Percentiles rank a stretch among this genome's conserved stretches.
Conservation (phyloP, 805 yeast species). For the Millerozyma acaciae region DNA sequence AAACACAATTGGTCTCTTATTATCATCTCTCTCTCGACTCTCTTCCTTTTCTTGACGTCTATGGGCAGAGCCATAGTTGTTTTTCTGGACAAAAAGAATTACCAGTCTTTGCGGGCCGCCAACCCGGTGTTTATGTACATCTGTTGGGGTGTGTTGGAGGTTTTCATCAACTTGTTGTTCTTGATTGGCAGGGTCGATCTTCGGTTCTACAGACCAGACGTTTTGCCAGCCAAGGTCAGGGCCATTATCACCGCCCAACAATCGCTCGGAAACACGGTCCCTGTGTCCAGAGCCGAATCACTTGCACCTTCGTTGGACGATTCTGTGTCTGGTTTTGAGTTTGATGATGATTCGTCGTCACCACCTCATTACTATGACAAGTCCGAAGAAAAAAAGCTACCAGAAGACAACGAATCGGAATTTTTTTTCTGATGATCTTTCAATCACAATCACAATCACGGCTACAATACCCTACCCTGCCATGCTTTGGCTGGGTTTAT, state of each 20-base stretch:
- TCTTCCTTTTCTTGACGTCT: constrained; percentile 49
- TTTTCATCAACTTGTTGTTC: constrained; percentile 51
- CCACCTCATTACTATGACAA: constrained; percentile 5
- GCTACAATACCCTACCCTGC: too few species aligned
- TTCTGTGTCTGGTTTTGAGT: constrained; percentile 9
- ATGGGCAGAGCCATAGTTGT: constrained; percentile 38
- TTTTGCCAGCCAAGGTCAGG: constrained; percentile 37
- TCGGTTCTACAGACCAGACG: constrained; percentile 77
- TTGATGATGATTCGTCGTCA: constrained; percentile 10
- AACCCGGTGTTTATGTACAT: constrained; percentile 60
- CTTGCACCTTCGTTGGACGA: constrained; percentile 8
- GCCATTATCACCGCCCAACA: constrained; percentile 42
- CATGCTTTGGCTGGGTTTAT: too few species aligned
- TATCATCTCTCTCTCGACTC: constrained; percentile 45
- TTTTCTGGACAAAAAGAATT: constrained; percentile 16
- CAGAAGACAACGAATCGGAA: constrained; percentile 42
- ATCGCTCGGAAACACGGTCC: constrained; percentile 29
- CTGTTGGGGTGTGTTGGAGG: constrained; percentile 66
- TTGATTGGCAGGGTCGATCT: constrained; percentile 66
- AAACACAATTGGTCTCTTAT: constrained; percentile 52
- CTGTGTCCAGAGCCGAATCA: constrained; percentile 3
- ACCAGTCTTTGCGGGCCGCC: constrained; percentile 19
- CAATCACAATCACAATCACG: too few species aligned
- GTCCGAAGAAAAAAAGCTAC: not conserved
- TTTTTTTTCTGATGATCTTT: constrained; percentile 57